Conservation (phyloP, 2,329 filamentous ascomycete species). For the Cytospora piceicola region DNA sequence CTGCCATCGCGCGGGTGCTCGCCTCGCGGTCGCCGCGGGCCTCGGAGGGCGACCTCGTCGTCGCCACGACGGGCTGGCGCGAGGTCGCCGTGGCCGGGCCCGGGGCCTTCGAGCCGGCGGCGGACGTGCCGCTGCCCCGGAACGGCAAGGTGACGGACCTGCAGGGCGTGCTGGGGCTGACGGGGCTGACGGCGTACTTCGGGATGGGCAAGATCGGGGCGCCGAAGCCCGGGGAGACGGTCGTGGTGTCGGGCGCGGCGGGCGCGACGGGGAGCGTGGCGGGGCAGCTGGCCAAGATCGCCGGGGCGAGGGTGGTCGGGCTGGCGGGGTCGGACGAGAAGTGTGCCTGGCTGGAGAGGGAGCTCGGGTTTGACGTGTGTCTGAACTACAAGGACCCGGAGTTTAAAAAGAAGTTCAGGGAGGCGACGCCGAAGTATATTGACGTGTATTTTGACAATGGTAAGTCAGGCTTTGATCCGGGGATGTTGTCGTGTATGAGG, state of each 20-base stretch:
- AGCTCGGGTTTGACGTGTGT: constrained; percentile 67
- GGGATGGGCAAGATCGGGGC: constrained; percentile 66
- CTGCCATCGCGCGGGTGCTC: constrained; percentile 55
- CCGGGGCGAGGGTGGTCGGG: constrained; percentile 58
- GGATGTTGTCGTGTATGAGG: no score
- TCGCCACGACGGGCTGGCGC: constrained; percentile 57
- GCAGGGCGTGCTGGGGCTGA: constrained; percentile 60
- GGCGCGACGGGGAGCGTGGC: constrained; percentile 69
- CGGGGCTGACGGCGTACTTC: constrained; percentile 69
- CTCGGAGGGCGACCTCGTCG: constrained; percentile 55
- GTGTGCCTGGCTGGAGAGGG: constrained; percentile 62
- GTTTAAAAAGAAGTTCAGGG: constrained; percentile 63
- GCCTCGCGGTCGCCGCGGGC: constrained; percentile 52
- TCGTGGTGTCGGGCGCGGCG: constrained; percentile 69
- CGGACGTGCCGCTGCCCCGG: constrained; percentile 31
- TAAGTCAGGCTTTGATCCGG: constrained; percentile 18
- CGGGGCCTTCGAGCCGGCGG: constrained; percentile 42
- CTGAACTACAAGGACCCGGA: constrained; percentile 70
- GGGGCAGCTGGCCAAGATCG: constrained; percentile 69
- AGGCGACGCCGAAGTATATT: constrained; percentile 61
- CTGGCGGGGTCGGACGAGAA: constrained; percentile 61
- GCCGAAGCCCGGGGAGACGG: constrained; percentile 65
- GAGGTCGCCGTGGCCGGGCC: constrained; percentile 58
- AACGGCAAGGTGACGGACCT: constrained; percentile 51
- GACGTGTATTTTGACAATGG: constrained; percentile 76